Conservation (phyloP, 2,329 filamentous ascomycete genomes). For the Epichloe uncinata region DNA sequence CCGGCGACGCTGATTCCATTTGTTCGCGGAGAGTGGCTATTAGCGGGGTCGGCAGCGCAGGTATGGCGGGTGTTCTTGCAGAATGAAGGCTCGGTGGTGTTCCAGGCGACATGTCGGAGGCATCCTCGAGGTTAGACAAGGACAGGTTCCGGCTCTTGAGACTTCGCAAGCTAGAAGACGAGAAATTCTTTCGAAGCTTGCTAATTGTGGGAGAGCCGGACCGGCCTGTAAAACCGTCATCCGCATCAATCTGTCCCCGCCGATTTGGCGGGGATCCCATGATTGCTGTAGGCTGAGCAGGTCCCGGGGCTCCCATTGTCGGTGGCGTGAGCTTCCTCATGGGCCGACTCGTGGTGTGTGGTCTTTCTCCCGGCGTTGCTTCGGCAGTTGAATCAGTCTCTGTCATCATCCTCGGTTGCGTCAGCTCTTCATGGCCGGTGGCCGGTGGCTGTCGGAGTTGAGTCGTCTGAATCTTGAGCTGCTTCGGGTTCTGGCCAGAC, state of each 20-base stretch:
- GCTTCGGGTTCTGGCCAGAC: slow-evolving; percentile 67
- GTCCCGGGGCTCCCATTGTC: slow-evolving; percentile 4
- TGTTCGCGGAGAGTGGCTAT: slow-evolving; percentile 47
- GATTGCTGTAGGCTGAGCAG: slow-evolving; percentile 5
- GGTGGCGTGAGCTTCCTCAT: slow-evolving; percentile 1
- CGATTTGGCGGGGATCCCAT: slow-evolving; percentile 20
- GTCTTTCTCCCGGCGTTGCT: slow-evolving; percentile 1
- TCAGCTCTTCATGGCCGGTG: slow-evolving; percentile 2
- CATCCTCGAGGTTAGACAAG: slow-evolving; percentile 44
- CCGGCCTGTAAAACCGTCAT: slow-evolving; percentile 26
- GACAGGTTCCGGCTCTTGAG: slow-evolving; percentile 65
- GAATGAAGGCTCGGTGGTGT: slow-evolving; percentile 64
- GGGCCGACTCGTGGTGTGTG: slow-evolving; percentile 3
- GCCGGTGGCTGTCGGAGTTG: slow-evolving; percentile 15
- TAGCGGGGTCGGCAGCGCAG: slow-evolving; percentile 55
- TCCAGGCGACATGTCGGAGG: slow-evolving; percentile 53
- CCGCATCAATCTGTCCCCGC: slow-evolving; percentile 19
- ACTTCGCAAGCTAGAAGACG: slow-evolving; percentile 56
- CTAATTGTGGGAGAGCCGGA: slow-evolving; percentile 39
- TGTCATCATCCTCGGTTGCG: slow-evolving; percentile 2
- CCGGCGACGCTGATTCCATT: slow-evolving; percentile 42
- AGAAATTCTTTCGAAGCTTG: slow-evolving; percentile 51
- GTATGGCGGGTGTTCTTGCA: slow-evolving; percentile 36
- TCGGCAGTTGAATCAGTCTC: slow-evolving; percentile 7
- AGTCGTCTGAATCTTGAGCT: slow-evolving; percentile 76